Conservation (phyloP, 2,329 filamentous ascomycete genomes). For the Lachnellula willkommii region DNA sequence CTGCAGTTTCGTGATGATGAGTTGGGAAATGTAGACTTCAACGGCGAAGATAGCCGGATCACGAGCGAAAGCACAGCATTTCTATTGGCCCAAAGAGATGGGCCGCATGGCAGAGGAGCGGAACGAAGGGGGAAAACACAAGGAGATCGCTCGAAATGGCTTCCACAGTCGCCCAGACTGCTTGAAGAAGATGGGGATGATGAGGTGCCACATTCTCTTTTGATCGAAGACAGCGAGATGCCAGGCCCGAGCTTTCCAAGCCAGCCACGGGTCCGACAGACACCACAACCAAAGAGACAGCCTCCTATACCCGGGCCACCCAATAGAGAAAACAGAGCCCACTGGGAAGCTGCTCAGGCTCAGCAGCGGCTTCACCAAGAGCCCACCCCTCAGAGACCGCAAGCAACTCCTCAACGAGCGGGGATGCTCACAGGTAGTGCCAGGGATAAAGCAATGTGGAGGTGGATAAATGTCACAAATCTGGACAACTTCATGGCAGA, state of each 20-base stretch:
- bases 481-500: constrained; percentile 64
- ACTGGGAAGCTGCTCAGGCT: constrained; percentile 50
- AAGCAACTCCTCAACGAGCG: constrained; percentile 44
- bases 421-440: constrained; percentile 48
- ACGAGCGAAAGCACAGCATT: constrained; percentile 31
- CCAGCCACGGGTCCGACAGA: constrained; percentile 18
- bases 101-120: constrained; percentile 3
- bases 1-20: constrained; percentile 31
- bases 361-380: constrained; percentile 45
- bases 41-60: constrained; percentile 28
- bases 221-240: constrained; percentile 50
- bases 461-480: constrained; percentile 67
- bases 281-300: constrained; percentile 17
- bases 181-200: constrained; percentile 35
- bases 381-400: constrained; percentile 6
- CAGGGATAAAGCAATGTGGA: constrained; percentile 64
- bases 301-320: constrained; percentile 38
- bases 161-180: constrained; percentile 30
- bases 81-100: constrained; percentile 17
- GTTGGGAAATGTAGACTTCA: constrained; percentile 27
- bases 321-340: constrained; percentile 41
- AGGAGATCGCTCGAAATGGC: constrained; percentile 18
- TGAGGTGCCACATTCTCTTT: constrained; percentile 58
- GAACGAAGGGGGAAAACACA: constrained; percentile 8
- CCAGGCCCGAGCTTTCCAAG: constrained; percentile 22